Evolutionary conservation across 495 filamentous ascomycete species (phyloP), one percentile per base, ranked within the genome.

Genomic region (Peziza echinospora): DNA sequence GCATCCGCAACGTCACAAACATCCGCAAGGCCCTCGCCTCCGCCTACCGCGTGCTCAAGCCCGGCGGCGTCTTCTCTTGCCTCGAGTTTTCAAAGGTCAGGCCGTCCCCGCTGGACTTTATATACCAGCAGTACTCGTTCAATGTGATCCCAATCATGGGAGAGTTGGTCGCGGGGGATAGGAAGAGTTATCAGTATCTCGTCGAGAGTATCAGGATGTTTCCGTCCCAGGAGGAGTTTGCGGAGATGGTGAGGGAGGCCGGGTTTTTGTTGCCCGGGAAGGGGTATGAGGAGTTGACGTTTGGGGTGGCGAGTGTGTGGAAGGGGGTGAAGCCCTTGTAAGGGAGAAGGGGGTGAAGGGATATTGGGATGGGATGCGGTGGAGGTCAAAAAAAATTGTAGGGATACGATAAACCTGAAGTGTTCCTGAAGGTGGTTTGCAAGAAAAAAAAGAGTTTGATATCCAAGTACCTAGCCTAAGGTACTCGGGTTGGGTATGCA

Each of bases 161-260:
- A 16, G 86, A 97, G 65, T 53, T 97, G 51, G 86, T 97, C 24
- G 91, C 89, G 3, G 87, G 81, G 2, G 89, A 97, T 60, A 69
- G 89, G 44, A 85, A 84, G 53, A 93, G 84, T 58, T 97, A 97
- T 62, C 91, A 96, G 72, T 97, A 97, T 66, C 64, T 97, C 26
- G 91, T 96, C 22, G 89, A 97, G 72, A 93, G 84, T 64, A 96
- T 97, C 65, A 85, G 93, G 67, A 66, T 71, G 34, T 97, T 96
- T 59, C 91, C 91, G 3, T 73, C 66, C 43, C 89, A 97, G 68
- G 65, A 71, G 43, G 75, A 83, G 56, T 96, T 86, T 61, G 66
- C 75, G 52, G 73, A 72, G 40, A 89, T 96, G 84, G 89, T 97
- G 57, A 64, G 73, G 58, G 76, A 78, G 49, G 87, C 84, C 30